Base-by-base conservation (phyloP, 2,329 filamentous ascomycete genomes). In the Xylariales sp. region DNA sequence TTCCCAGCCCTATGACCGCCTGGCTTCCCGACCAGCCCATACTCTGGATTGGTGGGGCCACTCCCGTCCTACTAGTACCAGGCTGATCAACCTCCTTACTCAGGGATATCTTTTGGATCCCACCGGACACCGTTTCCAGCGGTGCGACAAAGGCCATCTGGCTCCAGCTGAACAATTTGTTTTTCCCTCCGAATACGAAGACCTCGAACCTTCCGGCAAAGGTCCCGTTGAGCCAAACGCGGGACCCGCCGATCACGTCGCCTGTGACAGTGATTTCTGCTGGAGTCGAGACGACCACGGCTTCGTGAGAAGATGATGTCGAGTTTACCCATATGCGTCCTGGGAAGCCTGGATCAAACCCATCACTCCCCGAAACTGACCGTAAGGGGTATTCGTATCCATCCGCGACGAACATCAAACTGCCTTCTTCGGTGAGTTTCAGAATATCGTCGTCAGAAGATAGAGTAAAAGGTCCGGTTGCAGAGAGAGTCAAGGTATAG, bases 71-170 rank as follows among this genome's bases (percentile, higher is more conserved):
- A n/a, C n/a, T n/a, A n/a, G n/a, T n/a, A n/a, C n/a, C n/a, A n/a
- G n/a, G n/a, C n/a, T n/a, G n/a, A n/a, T n/a, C n/a, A n/a, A n/a
- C n/a, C n/a, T n/a, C n/a, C n/a, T n/a, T n/a, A n/a, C n/a, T n/a
- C n/a, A n/a, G n/a, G n/a, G n/a, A n/a, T n/a, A 42, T 38, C 15
- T 29, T 42, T 24, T 38, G 32, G 14, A 42, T 8, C 3, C 45
- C 49, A 6, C 46, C 51, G 10, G 33, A 14, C 5, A 56, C 10
- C 2, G 16, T 38, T 6, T 71, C 60, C 27, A 76, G 42, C 1
- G 72, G 72, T 7, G 72, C 73, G 10, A 75, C 73, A 50, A 77
- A 68, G 1, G 73, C 72, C 73, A 77, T 78, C 52, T 75, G 73
- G 45, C 67, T 74, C 74, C 73, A 77, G 22, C 70, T 74, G 34